Base-by-base conservation (phyloP, 1,284 basidiomycete species). In the Apiotrichum gracile region DNA sequence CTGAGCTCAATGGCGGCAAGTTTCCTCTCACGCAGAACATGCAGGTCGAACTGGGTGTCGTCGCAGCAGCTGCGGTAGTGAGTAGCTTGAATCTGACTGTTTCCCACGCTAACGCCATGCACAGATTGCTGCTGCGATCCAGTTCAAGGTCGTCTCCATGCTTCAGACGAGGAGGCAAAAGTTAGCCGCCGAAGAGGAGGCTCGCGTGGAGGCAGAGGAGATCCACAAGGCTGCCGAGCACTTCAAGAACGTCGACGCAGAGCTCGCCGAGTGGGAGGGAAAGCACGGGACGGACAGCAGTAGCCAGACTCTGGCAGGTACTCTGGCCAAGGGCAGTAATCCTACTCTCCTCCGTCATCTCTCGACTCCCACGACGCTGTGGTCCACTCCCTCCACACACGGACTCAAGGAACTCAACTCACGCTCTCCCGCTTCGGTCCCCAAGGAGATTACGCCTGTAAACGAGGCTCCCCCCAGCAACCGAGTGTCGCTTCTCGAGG, bases 31-130 rank as follows among this genome's bases (percentile, higher is more conserved):
- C 86, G 4, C 89, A 92, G 68, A 85, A 85, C 9, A 96, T 94
- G 88, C 82, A 90, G 70, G 91, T 97, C 62, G 91, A 97, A 70
- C 81, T 97, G 26, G 92, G 91, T 39, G 82, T 96, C 48, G 85
- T 91, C 2, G 81, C 88, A 19, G 81, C 88, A 6, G 78, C 93
- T 35, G 73, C 77, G 26, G 47, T 74, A 60, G 66, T 77, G 62
- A 57, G 71, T 62, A 14, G 5, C 2, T 14, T 19, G 5, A 10
- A 13, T n/a, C 29, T 24, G n/a, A n/a, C n/a, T 17, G 4, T 5
- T 5, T 2, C 37, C 31, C 31, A 42, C 13, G n/a, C 55, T 55
- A 40, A 64, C 35, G 5, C n/a, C n/a, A n/a, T n/a, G n/a, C n/a
- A 0, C 47, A 69, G 68, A 88, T 89, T 83, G 91, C 90, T 46